Evolutionary conservation across 202 grass and related monocot species (phyloP).

Genomic region (Panicum virgatum): DNA sequence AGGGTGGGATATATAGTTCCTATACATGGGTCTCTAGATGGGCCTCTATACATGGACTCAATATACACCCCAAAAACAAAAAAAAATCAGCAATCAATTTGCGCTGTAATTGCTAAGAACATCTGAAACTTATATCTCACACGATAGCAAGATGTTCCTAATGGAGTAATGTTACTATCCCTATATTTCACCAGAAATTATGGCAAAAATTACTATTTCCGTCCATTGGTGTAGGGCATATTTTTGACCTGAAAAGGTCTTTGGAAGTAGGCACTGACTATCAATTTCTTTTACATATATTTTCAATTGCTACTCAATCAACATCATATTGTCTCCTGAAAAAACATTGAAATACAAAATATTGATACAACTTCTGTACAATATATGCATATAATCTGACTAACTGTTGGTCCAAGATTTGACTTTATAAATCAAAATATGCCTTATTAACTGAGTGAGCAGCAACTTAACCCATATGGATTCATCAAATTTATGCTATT

Average conservation of each 20-base stretch:
- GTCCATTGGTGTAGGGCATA: not conserved
- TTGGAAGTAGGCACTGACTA: not conserved
- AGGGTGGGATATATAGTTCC: no score
- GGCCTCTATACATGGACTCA: no score
- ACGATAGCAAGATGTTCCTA: not conserved
- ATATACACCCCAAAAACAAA: no score
- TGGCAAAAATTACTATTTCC: conserved; percentile 1
- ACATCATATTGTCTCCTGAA: not conserved
- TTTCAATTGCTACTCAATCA: not conserved
- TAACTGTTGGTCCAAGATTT: not conserved
- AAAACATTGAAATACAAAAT: not conserved
- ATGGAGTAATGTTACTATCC: not conserved
- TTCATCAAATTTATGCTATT: not conserved
- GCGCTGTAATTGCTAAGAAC: conserved; percentile 2
- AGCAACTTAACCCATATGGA: conserved; percentile 1
- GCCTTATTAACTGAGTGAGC: not conserved
- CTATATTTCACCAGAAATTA: not conserved
- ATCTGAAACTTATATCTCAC: conserved; percentile 18
- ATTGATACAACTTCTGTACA: not conserved
- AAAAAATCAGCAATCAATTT: conserved; percentile 8
- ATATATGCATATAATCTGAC: not conserved
- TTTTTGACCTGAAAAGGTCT: not conserved
- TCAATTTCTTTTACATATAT: not conserved
- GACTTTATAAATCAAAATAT: not conserved
- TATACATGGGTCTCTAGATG: no score